Conservation (phyloP, 78 protist genomes). For the Pigoraptor vietnamica region DNA sequence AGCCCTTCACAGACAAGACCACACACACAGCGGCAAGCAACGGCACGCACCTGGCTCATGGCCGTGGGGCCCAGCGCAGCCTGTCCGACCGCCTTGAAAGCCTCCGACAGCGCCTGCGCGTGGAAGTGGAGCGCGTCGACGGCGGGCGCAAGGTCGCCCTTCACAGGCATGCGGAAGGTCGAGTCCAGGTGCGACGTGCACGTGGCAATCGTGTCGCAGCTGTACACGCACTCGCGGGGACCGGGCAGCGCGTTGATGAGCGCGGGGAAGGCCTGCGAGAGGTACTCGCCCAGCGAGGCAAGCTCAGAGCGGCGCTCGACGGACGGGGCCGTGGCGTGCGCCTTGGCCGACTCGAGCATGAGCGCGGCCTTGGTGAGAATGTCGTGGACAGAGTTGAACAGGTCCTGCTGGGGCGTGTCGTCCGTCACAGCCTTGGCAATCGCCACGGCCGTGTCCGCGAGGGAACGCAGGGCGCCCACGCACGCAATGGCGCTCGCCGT, state of each 20-base stretch:
- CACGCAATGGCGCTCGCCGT: neutral
- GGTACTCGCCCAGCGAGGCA: neutral
- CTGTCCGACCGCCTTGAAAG: neutral
- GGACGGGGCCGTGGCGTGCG: neutral
- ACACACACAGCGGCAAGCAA: neutral
- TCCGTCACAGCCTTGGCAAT: neutral
- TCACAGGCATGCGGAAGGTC: neutral
- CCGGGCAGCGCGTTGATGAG: slow-evolving; percentile 2
- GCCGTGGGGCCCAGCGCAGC: neutral
- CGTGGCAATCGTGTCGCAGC: neutral
- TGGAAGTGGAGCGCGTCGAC: neutral
- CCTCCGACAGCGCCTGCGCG: neutral
- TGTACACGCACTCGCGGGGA: neutral
- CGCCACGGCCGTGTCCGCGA: neutral
- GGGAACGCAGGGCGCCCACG: neutral
- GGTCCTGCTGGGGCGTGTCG: neutral
- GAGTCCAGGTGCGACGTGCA: neutral
- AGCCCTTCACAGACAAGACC: neutral
- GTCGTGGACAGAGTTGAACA: neutral
- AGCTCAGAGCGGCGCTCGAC: neutral
- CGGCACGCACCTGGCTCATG: neutral
- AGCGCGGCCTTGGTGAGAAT: neutral
- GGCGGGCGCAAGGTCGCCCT: neutral
- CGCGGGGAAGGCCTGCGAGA: slow-evolving; percentile 1
- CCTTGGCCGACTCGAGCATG: neutral